These are phyloP conservation scores for Plasmodium relictum DNA, from an alignment of 169 alveolate genomes.

Conservation along the genomic window DNA sequence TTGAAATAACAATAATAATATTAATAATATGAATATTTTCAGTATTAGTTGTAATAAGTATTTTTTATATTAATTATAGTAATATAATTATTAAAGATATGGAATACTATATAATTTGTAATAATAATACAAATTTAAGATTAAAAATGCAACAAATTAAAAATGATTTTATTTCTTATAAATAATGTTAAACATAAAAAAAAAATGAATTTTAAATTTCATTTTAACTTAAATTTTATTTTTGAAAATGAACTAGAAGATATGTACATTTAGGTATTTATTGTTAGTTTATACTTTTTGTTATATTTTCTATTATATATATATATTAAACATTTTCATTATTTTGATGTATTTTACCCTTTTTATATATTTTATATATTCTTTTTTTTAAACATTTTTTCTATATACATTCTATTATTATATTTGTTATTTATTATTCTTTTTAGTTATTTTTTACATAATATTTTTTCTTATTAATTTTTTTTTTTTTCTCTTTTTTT, in stretches of 20 bases:
- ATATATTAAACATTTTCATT: neutral
- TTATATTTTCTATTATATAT: neutral
- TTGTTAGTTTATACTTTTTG: neutral
- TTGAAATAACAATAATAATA: neutral
- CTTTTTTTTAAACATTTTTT: neutral
- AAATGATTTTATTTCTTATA: neutral
- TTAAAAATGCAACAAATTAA: neutral
- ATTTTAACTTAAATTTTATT: neutral
- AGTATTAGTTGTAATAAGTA: no score
- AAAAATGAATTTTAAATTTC: slow-evolving; percentile 18
- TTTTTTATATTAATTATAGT: no score
- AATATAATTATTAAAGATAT: neutral
- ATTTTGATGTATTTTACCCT: slow-evolving; percentile 14
- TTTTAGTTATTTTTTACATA: neutral
- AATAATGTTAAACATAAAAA: slow-evolving; percentile 11
- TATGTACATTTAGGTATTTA: slow-evolving; percentile 7
- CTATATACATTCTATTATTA: neutral
- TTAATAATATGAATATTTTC: neutral
- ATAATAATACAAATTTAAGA: slow-evolving; percentile 5
- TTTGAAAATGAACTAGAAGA: neutral
- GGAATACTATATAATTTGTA: neutral
- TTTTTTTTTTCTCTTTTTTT: no score
- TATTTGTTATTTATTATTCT: neutral
- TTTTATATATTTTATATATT: neutral
- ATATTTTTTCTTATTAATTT: no score